Evolutionary conservation across 257 asterid genomes (phyloP), one percentile per base, ranked within the genome.

Genomic region (Solanum pinnatisectum): DNA sequence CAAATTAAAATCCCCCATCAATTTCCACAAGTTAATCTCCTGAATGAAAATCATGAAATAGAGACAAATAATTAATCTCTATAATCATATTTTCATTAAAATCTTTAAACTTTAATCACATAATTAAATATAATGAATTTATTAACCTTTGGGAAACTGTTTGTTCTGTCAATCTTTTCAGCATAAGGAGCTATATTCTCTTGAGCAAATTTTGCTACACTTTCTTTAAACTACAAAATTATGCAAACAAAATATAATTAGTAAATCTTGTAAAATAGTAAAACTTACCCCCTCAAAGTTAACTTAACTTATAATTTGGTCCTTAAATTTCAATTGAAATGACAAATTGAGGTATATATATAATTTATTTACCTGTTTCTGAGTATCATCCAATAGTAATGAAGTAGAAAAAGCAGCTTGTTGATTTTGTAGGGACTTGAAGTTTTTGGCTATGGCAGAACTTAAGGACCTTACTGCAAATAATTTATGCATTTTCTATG

Each of bases 1-100:
- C 86, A 97, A 98, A 91, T 93, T 94, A 88, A 97, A 97, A 88
- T 95, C 98, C 37, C 99, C 99, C 99, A 97, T 95, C 89, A 94
- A 88, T 91, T 97, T 97, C 99, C 99, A 97, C 74, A 97, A 91
- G 91, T 96, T 95, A 89, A 92, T 94, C 49, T 95, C 99, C 99
- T 97, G 91, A 89, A 81, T 89, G 84, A 10, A 85, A 88, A 11
- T 49, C 15, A 35, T 40, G 22, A 25, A 79, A 25, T 13, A 40
- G 10, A 16, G 10, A 16, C 27, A 81, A 79, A 27, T 27, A 46
- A 40, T 23, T 39, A 81, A 46, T 15, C 68, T 81, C 20, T 5
- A 81, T 25, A 46, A 44, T 6, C n/a, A 27, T 81, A 3, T 15
- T 32, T 9, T 44, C 0, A 79, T 79, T 79, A 79, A 15, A 49